A percentile compares a stretch with the other conserved stretches of the same genome.
These are phyloP conservation scores for Cubamyces lactineus DNA, from an alignment of 768 basidiomycete genomes.

Conservation along the genomic window DNA sequence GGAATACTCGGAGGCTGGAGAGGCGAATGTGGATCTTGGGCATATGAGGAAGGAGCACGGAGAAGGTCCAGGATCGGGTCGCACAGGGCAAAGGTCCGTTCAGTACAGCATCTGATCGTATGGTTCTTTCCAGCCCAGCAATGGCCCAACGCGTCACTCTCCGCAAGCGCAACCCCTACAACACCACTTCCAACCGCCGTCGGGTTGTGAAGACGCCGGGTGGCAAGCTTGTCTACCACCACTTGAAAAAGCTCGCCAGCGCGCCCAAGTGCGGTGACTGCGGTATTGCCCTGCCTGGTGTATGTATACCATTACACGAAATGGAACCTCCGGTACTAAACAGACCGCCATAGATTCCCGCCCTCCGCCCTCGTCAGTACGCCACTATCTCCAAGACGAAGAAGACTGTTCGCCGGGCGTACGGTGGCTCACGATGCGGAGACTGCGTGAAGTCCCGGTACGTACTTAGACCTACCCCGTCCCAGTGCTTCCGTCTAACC, in stretches of 20 bases:
- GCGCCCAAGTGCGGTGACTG: conserved; percentile 99
- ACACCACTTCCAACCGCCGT: conserved; percentile 95
- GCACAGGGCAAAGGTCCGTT: not conserved
- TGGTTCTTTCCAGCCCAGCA: conserved; percentile 29
- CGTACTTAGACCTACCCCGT: conserved; percentile 31
- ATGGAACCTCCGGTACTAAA: not conserved
- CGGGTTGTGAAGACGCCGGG: conserved; percentile 98
- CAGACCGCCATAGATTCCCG: conserved; percentile 68
- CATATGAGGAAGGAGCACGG: not conserved
- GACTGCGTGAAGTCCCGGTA: conserved; percentile 95
- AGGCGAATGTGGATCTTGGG: not conserved
- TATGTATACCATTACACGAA: conserved; percentile 46
- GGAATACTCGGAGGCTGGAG: not conserved
- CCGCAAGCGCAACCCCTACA: conserved; percentile 97
- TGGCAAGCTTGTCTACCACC: conserved; percentile 97
- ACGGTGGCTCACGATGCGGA: conserved; percentile 97
- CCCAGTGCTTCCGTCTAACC: not conserved
- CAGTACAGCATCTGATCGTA: conserved; percentile 25
- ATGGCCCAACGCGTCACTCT: conserved; percentile 99
- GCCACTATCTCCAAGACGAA: conserved; percentile 95
- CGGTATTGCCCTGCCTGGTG: conserved; percentile 90
- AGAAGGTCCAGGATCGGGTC: not conserved
- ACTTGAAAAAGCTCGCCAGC: conserved; percentile 91
- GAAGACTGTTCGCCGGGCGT: conserved; percentile 95
- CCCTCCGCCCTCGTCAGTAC: conserved; percentile 94